phyloP scores from a whole-genome alignment of 2,329 filamentous ascomycete genomes.

The Talaromyces sp. region DNA sequence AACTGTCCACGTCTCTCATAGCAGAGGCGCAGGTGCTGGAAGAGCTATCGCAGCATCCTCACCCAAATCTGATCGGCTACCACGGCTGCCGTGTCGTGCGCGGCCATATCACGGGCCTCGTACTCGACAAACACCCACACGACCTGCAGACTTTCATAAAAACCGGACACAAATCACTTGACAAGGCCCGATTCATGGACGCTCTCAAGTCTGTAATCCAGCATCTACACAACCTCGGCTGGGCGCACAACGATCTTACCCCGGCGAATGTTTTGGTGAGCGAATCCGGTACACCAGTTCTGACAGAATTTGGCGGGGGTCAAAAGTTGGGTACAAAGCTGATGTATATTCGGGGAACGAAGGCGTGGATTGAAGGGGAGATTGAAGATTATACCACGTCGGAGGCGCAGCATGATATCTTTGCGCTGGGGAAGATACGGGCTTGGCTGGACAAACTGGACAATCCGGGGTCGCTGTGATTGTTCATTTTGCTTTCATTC shows the following conservation, averaged over 20 bases:
- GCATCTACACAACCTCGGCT: constrained; percentile 76
- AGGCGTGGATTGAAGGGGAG: background rate
- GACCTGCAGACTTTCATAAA: background rate
- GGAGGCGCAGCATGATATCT: background rate
- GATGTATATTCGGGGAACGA: background rate
- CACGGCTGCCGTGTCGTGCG: background rate
- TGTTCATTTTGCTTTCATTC: background rate
- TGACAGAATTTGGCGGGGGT: constrained; percentile 13
- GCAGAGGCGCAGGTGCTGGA: background rate
- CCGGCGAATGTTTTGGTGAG: constrained; percentile 81
- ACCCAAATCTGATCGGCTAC: background rate
- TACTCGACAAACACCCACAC: background rate
- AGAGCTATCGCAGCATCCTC: background rate
- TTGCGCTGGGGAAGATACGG: background rate
- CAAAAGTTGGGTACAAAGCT: background rate
- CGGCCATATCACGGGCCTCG: background rate
- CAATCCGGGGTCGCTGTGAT: background rate
- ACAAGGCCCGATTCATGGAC: background rate
- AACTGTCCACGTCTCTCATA: background rate
- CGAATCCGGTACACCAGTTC: constrained; percentile 32
- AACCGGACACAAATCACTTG: background rate
- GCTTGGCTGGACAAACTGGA: background rate
- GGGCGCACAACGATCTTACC: constrained; percentile 89
- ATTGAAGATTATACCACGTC: background rate
- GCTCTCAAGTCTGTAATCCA: constrained; percentile 53